Base-by-base conservation (phyloP, 257 asterid genomes). In the Solanum ossicruentum region DNA sequence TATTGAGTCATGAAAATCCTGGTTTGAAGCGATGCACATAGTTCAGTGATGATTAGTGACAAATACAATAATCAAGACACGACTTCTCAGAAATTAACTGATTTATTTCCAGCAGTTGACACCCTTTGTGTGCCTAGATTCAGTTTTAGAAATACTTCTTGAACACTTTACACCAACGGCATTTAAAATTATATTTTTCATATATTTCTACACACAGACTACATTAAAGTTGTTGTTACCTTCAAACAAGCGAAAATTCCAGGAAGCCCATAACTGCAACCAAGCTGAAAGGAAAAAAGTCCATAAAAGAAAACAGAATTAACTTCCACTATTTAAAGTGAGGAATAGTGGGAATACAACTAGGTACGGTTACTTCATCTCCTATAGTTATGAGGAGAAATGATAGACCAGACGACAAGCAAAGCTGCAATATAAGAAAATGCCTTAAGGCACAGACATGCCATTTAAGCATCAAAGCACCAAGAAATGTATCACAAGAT, bases 201-300 rank as follows among this genome's bases (percentile, higher is more conserved):
- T 26, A 15, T 15, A 78, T 78, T 78, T 78, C 83, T 52, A 65
- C 26, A 77, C 17, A 78, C 12, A 78, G n/a, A 78, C 66, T 78
- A 52, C 63, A 26, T 28, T 52, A 78, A 78, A 26, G 65, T 3
- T 12, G 63, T 85, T 86, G 63, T 85, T 86, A 88, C 90, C 90
- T 88, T 88, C 66, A 88, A 87, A 72, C 89, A 86, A 80, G 90
- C 87, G 20, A 86, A 86, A 58, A 88, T 88, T 39, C 90, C 90
- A 13, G 89, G 87, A 20, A 84, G 88, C 86, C 90, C 90, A 65
- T 80, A 82, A 60, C 84, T 78, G 88, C 89, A 86, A 81, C 85
- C 80, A 84, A 88, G 89, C 90, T 88, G 86, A 49, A 86, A 78
- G 83, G 17, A 57, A 84, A 84, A 52, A 67, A 28, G 73, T 49